Conservation (phyloP, 2,329 filamentous ascomycete genomes). For the Cladosporium sp. region DNA sequence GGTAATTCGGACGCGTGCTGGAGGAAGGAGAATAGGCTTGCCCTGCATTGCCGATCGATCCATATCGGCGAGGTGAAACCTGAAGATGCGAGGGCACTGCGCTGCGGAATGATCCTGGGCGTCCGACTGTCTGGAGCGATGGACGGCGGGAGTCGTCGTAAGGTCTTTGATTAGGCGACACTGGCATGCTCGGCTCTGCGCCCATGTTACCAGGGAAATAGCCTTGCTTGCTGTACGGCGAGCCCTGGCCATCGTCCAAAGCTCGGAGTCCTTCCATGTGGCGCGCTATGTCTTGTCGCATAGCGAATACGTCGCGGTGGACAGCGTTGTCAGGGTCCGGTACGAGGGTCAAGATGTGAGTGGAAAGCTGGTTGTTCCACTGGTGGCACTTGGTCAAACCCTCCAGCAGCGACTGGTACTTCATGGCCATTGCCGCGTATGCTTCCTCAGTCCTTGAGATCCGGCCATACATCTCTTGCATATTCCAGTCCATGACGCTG, state of each 20-base stretch:
- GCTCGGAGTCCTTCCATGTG: conserved; percentile 56
- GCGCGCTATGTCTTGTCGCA: conserved; percentile 61
- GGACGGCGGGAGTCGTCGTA: conserved; percentile 76
- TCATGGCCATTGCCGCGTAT: conserved; percentile 71
- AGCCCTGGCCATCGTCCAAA: conserved; percentile 61
- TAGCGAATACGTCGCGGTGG: conserved; percentile 65
- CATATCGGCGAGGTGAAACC: conserved; percentile 75
- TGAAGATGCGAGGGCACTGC: conserved; percentile 73
- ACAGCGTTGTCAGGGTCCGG: conserved; percentile 71
- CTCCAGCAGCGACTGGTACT: conserved; percentile 78
- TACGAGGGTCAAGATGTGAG: conserved; percentile 67
- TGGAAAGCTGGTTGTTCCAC: conserved; percentile 81
- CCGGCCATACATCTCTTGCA: conserved; percentile 74
- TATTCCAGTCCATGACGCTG: conserved; percentile 69
- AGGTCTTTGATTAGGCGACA: conserved; percentile 82
- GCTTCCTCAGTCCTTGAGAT: conserved; percentile 80
- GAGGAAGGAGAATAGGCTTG: conserved; percentile 66
- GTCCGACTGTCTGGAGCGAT: conserved; percentile 60
- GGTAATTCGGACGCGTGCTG: conserved; percentile 56
- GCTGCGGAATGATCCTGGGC: conserved; percentile 67
- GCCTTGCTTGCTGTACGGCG: conserved; percentile 36
- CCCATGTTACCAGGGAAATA: conserved; percentile 34
- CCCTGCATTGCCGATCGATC: conserved; percentile 70
- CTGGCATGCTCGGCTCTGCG: conserved; percentile 45
- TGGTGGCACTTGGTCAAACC: conserved; percentile 70